Base-by-base conservation (phyloP, 2,329 filamentous ascomycete genomes). In the Stromatinia cepivora region DNA sequence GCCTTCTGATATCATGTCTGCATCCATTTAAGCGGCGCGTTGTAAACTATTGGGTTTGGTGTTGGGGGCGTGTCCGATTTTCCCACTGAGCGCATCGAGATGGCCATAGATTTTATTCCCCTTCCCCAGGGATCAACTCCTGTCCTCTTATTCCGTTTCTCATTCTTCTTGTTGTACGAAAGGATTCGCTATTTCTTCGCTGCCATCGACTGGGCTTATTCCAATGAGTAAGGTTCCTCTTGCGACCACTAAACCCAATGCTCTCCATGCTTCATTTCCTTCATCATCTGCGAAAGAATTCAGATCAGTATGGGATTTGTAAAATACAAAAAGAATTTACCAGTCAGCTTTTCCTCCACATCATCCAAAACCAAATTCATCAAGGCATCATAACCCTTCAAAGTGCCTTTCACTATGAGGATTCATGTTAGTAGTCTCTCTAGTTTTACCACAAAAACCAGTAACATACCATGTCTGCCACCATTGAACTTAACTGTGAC, bases 301-400 rank as follows among this genome's bases (percentile, higher is more conserved):
- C 31, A 57, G 34, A 42, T 64, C 11, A 59, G 68, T 42, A 34
- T 13, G 25, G 22, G 63, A 22, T 69, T 52, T 10, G 28, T 28
- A 69, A 9, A 56, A 53, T 15, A 58, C n/a, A 50, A 36, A 17
- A 17, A 31, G 31, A 67, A 76, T 85, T 72, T 82, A 97, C 94
- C 94, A 84, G 91, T 87, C 81, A 97, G 89, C 61, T 90, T 86
- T 80, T 99, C 95, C 79, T 95, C 89, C 66, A 97, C 94, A 75
- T 98, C 92, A 78, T 98, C 95, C 69, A 99, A 84, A 36, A 99
- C 95, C 72, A 99, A 85, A 80, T 99, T 99, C 94, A 98, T 98
- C 71, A 99, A 85, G 76, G 95, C 94, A 79, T 99, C 95, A 80
- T 94, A 98, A 72, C 95, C 95, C 81, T 98, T 98, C 54, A 99